Base-by-base conservation (phyloP, 495 filamentous ascomycete genomes). In the Lineolata rhizophorae region DNA sequence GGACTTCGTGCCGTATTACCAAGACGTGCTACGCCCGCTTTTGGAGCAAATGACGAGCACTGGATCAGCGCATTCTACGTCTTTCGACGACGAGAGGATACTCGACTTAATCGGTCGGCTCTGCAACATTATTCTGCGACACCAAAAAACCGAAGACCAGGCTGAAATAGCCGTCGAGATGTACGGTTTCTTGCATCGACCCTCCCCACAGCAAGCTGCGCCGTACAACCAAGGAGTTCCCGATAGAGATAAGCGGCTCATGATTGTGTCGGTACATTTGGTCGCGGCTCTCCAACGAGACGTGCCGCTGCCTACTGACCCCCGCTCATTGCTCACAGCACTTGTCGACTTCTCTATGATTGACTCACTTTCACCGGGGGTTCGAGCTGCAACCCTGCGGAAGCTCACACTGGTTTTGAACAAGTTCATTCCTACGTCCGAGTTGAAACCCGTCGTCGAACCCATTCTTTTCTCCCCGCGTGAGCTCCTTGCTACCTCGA, bases 371-470 rank as follows among this genome's bases (percentile, higher is more conserved):
- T 36, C 44, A 13, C 8, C 21, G 5, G 16, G 25, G 2, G 48
- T 35, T 25, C 56, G 64, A 19, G 49, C 61, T 20, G 56, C 65
- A 5, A 53, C 67, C 31, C 55, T 75, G n/a, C 58, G 63, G 18
- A 65, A 76, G 31, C 46, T 76, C 16, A 62, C 65, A 15, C 49
- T 78, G n/a, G 39, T 76, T 12, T 52, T 63, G 20, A 78, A 79
- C 47, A 78, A 79, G 51, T 75, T 62, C 49, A 43, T 67, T 12
- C 48, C 61, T n/a, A 57, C 63, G 25, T 35, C 58, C 6, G 52
- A 58, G 5, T 39, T 70, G 4, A 43, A 48, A 30, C 22, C 36
- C 9, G 36, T 38, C 12, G 33, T 49, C 10, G 34, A 42, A 9
- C 35, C 42, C 1, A 45, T 64, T 5, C 41, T 67, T 21, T 27